phyloP scores from a whole-genome alignment of 2,329 filamentous ascomycete species.

The Fusarium siculi region DNA sequence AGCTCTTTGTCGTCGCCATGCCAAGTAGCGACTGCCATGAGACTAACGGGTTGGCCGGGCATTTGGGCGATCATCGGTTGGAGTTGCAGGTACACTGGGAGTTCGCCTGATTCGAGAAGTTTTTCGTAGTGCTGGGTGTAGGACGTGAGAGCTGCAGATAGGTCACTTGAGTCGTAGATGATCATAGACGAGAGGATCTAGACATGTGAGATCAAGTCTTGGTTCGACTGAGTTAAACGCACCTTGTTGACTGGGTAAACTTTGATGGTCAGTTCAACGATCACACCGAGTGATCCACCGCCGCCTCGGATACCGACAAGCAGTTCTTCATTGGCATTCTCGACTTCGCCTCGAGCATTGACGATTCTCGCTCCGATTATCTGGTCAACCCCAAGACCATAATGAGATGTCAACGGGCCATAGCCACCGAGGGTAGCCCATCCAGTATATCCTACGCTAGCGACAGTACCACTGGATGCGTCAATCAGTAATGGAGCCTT shows the following conservation, averaged over 20 bases:
- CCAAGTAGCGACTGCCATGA: background rate
- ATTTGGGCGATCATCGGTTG: background rate
- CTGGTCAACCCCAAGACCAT: slow-evolving; percentile 17
- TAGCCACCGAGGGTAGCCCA: slow-evolving; percentile 24
- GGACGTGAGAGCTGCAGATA: accelerated
- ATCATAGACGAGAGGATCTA: background rate
- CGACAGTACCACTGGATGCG: accelerated
- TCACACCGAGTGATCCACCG: slow-evolving; percentile 5
- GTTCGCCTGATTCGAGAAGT: background rate
- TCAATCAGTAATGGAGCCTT: accelerated
- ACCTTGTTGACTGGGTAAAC: background rate
- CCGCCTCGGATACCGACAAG: slow-evolving; percentile 14
- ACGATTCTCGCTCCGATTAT: slow-evolving; percentile 10
- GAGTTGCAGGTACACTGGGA: accelerated
- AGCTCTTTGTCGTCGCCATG: background rate
- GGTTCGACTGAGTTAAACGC: accelerated
- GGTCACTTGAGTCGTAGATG: background rate
- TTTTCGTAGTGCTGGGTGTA: slow-evolving; percentile 1
- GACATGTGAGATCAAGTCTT: accelerated
- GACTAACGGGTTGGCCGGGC: background rate
- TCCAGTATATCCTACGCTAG: slow-evolving; percentile 20
- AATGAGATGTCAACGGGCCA: background rate
- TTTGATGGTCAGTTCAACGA: slow-evolving; percentile 8
- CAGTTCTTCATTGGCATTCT: slow-evolving; percentile 1
- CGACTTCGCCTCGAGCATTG: background rate